Conservation (phyloP, 805 yeast genomes). For the Candida xyloterini region DNA sequence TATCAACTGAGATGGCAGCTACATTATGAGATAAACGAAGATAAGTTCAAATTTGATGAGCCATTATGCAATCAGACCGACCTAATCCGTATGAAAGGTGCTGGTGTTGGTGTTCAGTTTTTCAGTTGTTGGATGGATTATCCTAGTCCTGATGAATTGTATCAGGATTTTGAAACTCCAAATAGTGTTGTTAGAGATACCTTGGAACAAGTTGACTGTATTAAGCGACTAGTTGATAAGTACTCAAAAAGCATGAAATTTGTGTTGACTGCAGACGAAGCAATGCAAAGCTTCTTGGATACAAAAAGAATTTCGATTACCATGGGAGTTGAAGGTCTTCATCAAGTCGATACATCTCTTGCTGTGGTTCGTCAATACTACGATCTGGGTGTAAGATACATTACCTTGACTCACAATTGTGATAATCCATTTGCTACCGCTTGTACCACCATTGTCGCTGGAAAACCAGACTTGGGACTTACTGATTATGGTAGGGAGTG, state of each 20-base stretch:
- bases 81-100: conserved; percentile 39
- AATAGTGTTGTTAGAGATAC: conserved; percentile 50
- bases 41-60: conserved; percentile 39
- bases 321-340: conserved; percentile 53
- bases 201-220: conserved; percentile 51
- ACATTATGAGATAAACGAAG: conserved; percentile 39
- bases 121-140: conserved; percentile 50
- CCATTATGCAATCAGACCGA: conserved; percentile 45
- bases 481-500: conserved; percentile 42
- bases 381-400: conserved; percentile 51
- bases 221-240: conserved; percentile 41
- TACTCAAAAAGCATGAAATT: conserved; percentile 39
- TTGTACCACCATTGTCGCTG: conserved; percentile 45
- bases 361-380: conserved; percentile 48
- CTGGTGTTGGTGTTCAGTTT: conserved; percentile 48
- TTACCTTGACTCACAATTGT: conserved; percentile 53
- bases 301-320: conserved; percentile 41
- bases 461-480: conserved; percentile 44
- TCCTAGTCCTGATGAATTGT: conserved; percentile 37
- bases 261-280: conserved; percentile 42
- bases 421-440: conserved; percentile 59
- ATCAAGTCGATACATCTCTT: conserved; percentile 48
- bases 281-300: conserved; percentile 33
- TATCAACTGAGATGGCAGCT: conserved; percentile 43
- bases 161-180: conserved; percentile 43